Percentiles rank a stretch among this genome's conserved stretches.
Conservation (phyloP, 768 basidiomycete genomes). For the Leucocoprinus birnbaumii region DNA sequence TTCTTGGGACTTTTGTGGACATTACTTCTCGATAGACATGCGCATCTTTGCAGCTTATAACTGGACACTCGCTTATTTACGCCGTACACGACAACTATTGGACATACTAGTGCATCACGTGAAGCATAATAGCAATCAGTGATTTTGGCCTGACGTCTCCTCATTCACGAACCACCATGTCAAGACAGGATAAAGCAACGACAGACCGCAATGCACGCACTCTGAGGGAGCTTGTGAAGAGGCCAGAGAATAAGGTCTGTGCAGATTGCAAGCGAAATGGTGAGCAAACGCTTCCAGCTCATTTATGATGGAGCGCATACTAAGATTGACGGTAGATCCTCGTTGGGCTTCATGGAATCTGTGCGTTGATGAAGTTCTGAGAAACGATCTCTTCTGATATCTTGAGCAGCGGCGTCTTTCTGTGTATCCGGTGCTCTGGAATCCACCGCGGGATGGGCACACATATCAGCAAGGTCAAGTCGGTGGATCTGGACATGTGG, state of each 20-base stretch:
- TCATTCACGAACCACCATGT: constrained; percentile 27
- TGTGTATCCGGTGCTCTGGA: constrained; percentile 97
- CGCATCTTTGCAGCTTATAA: not conserved
- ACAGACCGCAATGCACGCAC: constrained; percentile 76
- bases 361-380: constrained; percentile 48
- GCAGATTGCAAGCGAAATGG: constrained; percentile 98
- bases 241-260: constrained; percentile 89
- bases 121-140: not conserved
- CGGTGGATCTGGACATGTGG: constrained; percentile 97
- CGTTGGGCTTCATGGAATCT: constrained; percentile 99
- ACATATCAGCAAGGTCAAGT: constrained; percentile 96
- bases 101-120: too few relatives aligned
- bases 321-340: constrained; percentile 58
- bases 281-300: constrained; percentile 30
- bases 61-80: not conserved
- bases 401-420: constrained; percentile 72
- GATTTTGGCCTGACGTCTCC: not conserved
- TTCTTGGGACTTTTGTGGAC: not conserved
- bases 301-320: not conserved
- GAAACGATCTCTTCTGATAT: not conserved
- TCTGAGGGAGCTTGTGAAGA: constrained; percentile 84
- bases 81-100: not conserved
- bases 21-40: not conserved
- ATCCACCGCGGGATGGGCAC: constrained; percentile 98
- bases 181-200: constrained; percentile 78